Base-by-base conservation (phyloP, 768 basidiomycete genomes). In the Suillus subluteus region DNA sequence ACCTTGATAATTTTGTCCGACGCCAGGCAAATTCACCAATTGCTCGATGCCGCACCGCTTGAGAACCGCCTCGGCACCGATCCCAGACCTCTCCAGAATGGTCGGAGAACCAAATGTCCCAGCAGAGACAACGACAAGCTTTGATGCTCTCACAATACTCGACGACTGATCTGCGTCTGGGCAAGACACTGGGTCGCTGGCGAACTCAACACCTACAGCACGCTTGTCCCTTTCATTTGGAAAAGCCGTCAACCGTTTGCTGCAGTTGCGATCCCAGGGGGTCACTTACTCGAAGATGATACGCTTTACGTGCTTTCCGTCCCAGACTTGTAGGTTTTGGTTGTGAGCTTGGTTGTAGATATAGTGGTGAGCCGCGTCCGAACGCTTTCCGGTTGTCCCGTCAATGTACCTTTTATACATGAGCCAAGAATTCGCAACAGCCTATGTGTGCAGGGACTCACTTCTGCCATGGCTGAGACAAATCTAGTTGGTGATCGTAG, bases 1-100 rank as follows among this genome's bases (percentile, higher is more conserved):
- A 84, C 87, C 87, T 74, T 83, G 81, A 65, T 85, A 87, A 69
- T 92, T 85, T 71, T 90, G 88, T n/a, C 92, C 92, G 3, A 94
- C 91, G 16, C 89, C 89, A 1, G 91, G 90, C 11, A 94, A 83
- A 63, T 92, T 86, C 16, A 46, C 44, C 4, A 46, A 3, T 46
- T 46, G 44, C 9, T 46, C 44, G 21, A 46, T n/a, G 1, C 44
- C 44, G 44, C 44, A 46, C 8, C 21, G 44, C 2, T 21, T 46
- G 8, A 46, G 44, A 0, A 46, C 4, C 0, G 44, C 18, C 21
- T 7, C 21, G 2, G 44, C 44, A 46, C 44, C 44, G 1, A 46
- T 46, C 21, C 93, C 91, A 5, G 88, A 90, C 48, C 87, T 79
- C 70, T 88, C 86, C 9, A 88, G 75, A 44, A 88, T 84, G 4